These are phyloP conservation scores for Cyphellophora europaea DNA, from an alignment of 2,329 filamentous ascomycete species.

Conservation along the genomic window DNA sequence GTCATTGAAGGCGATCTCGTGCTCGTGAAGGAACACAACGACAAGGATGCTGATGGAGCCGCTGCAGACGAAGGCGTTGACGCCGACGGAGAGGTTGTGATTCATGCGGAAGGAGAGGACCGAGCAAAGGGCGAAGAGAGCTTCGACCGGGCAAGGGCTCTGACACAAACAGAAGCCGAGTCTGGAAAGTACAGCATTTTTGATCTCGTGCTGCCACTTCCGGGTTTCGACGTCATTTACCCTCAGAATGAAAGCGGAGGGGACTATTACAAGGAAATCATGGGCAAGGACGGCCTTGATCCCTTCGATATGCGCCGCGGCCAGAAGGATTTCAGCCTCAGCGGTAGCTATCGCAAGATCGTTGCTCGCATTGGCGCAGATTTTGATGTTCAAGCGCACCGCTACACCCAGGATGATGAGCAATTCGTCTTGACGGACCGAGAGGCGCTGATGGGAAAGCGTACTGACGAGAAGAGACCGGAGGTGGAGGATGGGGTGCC, in stretches of 20 bases:
- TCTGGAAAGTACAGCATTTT: conserved; percentile 72
- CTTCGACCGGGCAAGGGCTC: conserved; percentile 60
- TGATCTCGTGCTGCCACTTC: conserved; percentile 85
- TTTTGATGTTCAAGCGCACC: conserved; percentile 59
- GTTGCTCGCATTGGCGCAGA: conserved; percentile 59
- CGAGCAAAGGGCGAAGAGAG: conserved; percentile 45
- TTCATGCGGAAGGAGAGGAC: conserved; percentile 51
- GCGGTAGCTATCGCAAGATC: conserved; percentile 79
- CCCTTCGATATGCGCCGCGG: conserved; percentile 78
- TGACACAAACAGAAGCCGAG: conserved; percentile 68
- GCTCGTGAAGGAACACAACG: conserved; percentile 50
- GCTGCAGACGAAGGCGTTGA: conserved; percentile 37
- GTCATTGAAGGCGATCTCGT: conserved; percentile 83
- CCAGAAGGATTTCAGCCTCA: conserved; percentile 80
- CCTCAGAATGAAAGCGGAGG: conserved; percentile 69
- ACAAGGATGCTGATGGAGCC: conserved; percentile 24
- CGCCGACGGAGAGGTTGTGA: conserved; percentile 56
- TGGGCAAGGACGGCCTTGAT: conserved; percentile 68
- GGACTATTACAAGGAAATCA: conserved; percentile 74
- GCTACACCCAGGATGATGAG: conserved; percentile 57
- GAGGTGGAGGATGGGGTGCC: conserved; percentile 2
- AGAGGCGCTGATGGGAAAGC: conserved; percentile 50
- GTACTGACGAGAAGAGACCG: conserved; percentile 21
- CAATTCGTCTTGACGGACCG: conserved; percentile 86
- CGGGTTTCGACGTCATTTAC: conserved; percentile 83